Evolutionary conservation across 179 eudicot species (phyloP), one percentile per base, ranked within the genome.

Genomic region (Silene coronaria): DNA sequence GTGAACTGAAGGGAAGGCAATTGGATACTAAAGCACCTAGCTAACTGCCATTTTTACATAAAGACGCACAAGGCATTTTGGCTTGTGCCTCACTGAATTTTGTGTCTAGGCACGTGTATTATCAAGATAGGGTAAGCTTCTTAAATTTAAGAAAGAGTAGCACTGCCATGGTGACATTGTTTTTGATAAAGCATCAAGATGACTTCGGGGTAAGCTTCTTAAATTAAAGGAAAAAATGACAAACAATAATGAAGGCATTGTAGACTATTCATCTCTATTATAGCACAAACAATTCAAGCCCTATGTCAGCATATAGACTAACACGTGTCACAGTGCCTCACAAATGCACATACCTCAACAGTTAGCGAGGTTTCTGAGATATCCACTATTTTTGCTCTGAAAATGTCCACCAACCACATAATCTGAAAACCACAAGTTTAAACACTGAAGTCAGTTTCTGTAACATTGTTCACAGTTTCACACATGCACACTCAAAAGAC

Each of bases 351-450:
- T 77, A 91, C 98, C 98, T 93, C 98, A 75, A 93, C 85, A 32
- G 98, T 93, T 75, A 91, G 66, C 75, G 84, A 84, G 73, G 84
- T 77, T 64, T 87, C 92, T 70, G 97, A 89, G 73, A 76, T 84
- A 84, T 93, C 98, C 80, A 91, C 91, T 61, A 94, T 82, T 71
- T 75, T 90, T 48, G 85, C 97, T 81, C 97, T 90, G 84, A 94
- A 94, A 79, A 92, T 88, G 82, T 94, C 97, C 65, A 85, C 90
- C 70, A 92, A 78, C 93, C 97, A 89, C 95, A 83, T 89, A 63
- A 95, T 84, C 97, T 94, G 87, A 57, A 80, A 71, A 71, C 61
- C 70, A 26, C 74, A 76, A 76, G 46, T 22, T 59, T 72, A 42
- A 75, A 76, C 32, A 68, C 67, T 30, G 32, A 66, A 69, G 46